These are phyloP conservation scores for Venturia pyrina DNA, from an alignment of 2,329 filamentous ascomycete species.

Conservation along the genomic window DNA sequence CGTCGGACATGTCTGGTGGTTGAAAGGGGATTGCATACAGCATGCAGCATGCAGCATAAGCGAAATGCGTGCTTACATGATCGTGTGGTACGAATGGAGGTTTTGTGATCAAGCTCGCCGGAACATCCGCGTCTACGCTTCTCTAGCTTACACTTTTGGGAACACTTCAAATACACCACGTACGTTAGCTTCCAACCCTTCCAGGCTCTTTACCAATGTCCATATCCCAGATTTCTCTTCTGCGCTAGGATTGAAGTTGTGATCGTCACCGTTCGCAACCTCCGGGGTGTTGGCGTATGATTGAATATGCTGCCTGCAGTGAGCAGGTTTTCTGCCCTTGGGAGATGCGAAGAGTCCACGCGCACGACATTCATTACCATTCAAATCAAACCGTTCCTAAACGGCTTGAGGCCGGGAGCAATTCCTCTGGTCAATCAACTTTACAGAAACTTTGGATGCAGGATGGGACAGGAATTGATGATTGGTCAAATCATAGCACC, in stretches of 20 bases:
- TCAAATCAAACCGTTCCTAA: no score
- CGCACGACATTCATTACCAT: no score
- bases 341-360: no score
- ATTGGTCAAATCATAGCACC: not conserved
- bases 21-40: not conserved
- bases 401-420: not conserved
- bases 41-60: constrained; percentile 4
- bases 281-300: not conserved
- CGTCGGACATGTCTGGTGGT: not conserved
- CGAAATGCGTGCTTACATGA: not conserved
- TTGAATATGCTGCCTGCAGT: not conserved
- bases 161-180: not conserved
- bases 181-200: not conserved
- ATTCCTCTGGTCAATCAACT: no score
- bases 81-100: not conserved
- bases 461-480: not conserved
- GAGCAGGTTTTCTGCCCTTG: no score
- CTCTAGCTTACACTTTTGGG: not conserved
- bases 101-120: not conserved
- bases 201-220: not conserved
- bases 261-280: not conserved
- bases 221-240: not conserved
- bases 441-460: not conserved
- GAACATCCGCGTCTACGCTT: not conserved
- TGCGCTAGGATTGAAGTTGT: not conserved